Base-by-base conservation (phyloP, 352 stramenopile genomes). In the Pythium insidiosum region DNA sequence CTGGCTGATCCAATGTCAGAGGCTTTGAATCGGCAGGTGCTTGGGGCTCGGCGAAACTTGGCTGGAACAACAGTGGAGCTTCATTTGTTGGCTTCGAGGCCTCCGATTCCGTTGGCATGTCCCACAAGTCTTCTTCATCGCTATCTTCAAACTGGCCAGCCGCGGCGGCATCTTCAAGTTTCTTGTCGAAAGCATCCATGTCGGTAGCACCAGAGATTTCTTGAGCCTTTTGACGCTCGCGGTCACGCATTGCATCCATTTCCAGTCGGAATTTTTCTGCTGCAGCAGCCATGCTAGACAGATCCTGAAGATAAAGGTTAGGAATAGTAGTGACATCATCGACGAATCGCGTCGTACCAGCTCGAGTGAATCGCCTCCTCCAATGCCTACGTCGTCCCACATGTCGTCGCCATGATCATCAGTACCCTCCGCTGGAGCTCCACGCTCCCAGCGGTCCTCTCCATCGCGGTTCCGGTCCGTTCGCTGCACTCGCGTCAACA, bases 71-170 rank as follows among this genome's bases (percentile, higher is more conserved):
- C 16, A 56, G 31, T 7, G 43, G 38, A 16, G 43, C 50, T 21
- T 56, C 43, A 20, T 60, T 51, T 3, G 49, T 30, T 13, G 58
- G 40, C 22, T 26, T 38, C 2, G 41, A 5, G 6, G 31, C 12
- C 11, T 51, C 46, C 0, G 34, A 4, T 38, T 61, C 53, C n/a
- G 48, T 13, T 22, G 53, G 53, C 26, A 48, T 40, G 54, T 86
- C 73, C 76, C 76, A 88, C 37, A 67, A 64, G 20, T 50, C 51
- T 47, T 85, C 77, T 61, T 93, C 77, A 55, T 85, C 67, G 35
- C 77, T 90, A 44, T 93, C 80, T 10, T 89, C 80, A 61, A 93
- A 93, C 41, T 93, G 80, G 5, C 76, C 77, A 15, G 72, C 63
- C 19, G 73, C 73, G 5, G 69, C 77, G 19, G 75, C 77, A 41